Conservation (phyloP, 768 basidiomycete species). For the Lactifluus subvellereus region DNA sequence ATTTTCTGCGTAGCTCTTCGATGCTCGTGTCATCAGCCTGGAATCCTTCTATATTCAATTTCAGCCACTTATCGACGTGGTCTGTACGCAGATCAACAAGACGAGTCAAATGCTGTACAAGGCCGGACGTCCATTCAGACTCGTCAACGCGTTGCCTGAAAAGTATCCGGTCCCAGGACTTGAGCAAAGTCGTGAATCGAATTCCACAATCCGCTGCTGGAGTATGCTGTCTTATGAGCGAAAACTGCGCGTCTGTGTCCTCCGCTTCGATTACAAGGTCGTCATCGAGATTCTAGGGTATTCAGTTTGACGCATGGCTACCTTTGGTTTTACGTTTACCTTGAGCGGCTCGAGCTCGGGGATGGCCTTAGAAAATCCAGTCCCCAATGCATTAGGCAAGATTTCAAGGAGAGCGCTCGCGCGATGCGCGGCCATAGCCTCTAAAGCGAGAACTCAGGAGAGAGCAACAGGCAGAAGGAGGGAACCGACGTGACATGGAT, state of each 20-base stretch:
- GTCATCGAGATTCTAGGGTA: constrained; percentile 46
- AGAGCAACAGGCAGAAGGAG: too few relatives aligned
- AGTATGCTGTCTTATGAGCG: constrained; percentile 26
- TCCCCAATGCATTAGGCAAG: constrained; percentile 43
- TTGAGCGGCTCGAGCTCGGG: constrained; percentile 42
- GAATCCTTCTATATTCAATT: constrained; percentile 43
- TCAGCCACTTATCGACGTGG: constrained; percentile 33
- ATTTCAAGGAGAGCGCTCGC: constrained; percentile 34
- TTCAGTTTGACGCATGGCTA: neutral
- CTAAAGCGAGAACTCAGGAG: constrained; percentile 26
- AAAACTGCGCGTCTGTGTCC: constrained; percentile 26
- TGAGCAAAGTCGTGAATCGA: constrained; percentile 26
- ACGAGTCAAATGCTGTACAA: constrained; percentile 36
- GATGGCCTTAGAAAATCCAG: constrained; percentile 41
- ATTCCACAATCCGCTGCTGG: constrained; percentile 28
- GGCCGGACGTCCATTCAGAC: constrained; percentile 36
- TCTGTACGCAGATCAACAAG: constrained; percentile 42
- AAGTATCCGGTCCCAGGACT: constrained; percentile 32
- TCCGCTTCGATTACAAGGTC: constrained; percentile 34
- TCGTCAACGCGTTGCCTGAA: constrained; percentile 37
- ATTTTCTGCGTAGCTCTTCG: constrained; percentile 40
- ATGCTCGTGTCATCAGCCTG: constrained; percentile 39
- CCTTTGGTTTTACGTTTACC: neutral
- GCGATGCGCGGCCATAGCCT: constrained; percentile 29
- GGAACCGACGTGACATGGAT: neutral